These are phyloP conservation scores for Wickerhamiella bombiphila DNA, from an alignment of 805 yeast species.

Conservation along the genomic window DNA sequence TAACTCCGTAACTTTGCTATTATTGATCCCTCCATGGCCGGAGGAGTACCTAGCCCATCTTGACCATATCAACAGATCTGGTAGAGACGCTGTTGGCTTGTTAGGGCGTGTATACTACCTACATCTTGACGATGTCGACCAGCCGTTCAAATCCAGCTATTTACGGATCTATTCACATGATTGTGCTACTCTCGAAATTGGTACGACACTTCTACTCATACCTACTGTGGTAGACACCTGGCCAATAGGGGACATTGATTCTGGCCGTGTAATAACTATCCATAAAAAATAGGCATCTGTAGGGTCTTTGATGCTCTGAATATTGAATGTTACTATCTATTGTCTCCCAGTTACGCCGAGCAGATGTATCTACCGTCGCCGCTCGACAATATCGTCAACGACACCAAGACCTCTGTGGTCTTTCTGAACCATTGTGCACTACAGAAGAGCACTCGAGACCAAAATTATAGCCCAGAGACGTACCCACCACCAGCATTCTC, in stretches of 20 bases:
- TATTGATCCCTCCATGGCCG: too few relatives aligned
- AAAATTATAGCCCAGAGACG: conserved; percentile 54
- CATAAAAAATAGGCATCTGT: conserved; percentile 63
- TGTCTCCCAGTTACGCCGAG: conserved; percentile 76
- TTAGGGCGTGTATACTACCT: conserved; percentile 62
- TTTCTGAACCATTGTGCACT: conserved; percentile 80
- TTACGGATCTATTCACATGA: conserved; percentile 55
- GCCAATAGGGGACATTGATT: conserved; percentile 41
- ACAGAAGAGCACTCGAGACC: conserved; percentile 82
- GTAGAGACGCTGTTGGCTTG: conserved; percentile 75
- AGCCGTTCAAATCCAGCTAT: conserved; percentile 69
- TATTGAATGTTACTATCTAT: conserved; percentile 48
- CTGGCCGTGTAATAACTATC: conserved; percentile 34
- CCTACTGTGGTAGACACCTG: conserved; percentile 85
- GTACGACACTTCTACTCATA: conserved; percentile 85
- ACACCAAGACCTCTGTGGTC: conserved; percentile 58
- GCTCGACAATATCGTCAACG: conserved; percentile 46
- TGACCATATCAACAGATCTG: conserved; percentile 74
- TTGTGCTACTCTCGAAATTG: conserved; percentile 51
- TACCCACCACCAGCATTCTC: conserved; percentile 89
- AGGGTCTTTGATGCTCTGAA: conserved; percentile 72
- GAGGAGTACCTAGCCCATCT: too few relatives aligned
- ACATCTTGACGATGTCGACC: conserved; percentile 93
- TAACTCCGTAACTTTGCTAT: too few relatives aligned
- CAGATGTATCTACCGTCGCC: conserved; percentile 72